Evolutionary conservation across 2,329 filamentous ascomycete species (phyloP).

Genomic region (Didymella pomorum): DNA sequence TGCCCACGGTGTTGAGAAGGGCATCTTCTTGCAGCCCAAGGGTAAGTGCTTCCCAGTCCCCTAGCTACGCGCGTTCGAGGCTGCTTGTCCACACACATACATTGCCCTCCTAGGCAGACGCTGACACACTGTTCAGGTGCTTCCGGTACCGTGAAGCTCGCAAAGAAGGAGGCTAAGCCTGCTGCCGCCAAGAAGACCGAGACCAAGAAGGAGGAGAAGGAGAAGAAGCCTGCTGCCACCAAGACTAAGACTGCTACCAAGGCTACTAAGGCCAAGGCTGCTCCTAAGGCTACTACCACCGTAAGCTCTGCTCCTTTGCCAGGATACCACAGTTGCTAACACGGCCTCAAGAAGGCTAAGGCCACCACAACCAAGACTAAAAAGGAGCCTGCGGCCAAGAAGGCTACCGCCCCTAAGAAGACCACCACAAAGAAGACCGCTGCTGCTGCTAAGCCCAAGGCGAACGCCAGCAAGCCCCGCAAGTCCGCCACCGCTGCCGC

Average conservation of each 20-base stretch:
- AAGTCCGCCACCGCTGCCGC: slow-evolving; percentile 52
- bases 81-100: background rate
- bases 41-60: slow-evolving; percentile 63
- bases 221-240: slow-evolving; percentile 41
- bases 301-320: slow-evolving; percentile 23
- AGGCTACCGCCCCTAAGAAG: slow-evolving; percentile 27
- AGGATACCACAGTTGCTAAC: slow-evolving; percentile 24
- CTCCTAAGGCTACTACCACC: slow-evolving; percentile 37
- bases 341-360: slow-evolving; percentile 36
- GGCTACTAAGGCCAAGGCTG: slow-evolving; percentile 34
- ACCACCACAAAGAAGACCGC: slow-evolving; percentile 52
- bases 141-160: slow-evolving; percentile 91
- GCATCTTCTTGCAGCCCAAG: slow-evolving; percentile 88
- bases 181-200: slow-evolving; percentile 42
- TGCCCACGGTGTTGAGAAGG: slow-evolving; percentile 82
- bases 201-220: slow-evolving; percentile 46
- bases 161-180: slow-evolving; percentile 71
- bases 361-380: slow-evolving; percentile 60
- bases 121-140: slow-evolving; percentile 64
- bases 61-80: background rate
- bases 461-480: slow-evolving; percentile 55
- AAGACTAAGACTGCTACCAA: slow-evolving; percentile 38
- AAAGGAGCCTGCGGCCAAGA: slow-evolving; percentile 55
- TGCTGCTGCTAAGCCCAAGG: slow-evolving; percentile 48
- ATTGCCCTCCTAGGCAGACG: slow-evolving; percentile 1